These are phyloP conservation scores for Eimeria maxima DNA, from an alignment of 169 alveolate genomes.

Conservation along the genomic window DNA sequence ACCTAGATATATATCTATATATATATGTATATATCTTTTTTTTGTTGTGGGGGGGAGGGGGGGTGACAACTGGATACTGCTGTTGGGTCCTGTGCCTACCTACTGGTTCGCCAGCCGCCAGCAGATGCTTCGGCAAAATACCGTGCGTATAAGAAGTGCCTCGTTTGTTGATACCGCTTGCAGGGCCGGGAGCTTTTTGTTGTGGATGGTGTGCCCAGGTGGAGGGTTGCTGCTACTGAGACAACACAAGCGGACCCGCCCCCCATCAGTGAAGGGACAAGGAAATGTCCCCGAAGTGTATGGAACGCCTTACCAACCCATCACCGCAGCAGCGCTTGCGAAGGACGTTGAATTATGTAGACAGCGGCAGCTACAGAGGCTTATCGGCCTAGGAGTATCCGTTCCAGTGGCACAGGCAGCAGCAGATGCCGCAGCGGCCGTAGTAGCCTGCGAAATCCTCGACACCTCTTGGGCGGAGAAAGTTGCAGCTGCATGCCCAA, in stretches of 20 bases:
- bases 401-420: constrained; percentile 45
- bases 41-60: neutral
- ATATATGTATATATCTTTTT: neutral
- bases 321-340: constrained; percentile 16
- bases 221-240: constrained; percentile 52
- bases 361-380: constrained; percentile 36
- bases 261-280: neutral
- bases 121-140: neutral
- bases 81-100: neutral
- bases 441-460: neutral
- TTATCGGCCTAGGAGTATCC: neutral
- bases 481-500: constrained; percentile 19
- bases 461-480: constrained; percentile 68
- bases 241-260: constrained; percentile 7
- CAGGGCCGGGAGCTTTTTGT: neutral
- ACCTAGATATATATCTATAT: neutral
- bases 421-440: constrained; percentile 73
- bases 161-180: neutral
- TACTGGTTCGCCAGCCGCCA: neutral
- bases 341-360: constrained; percentile 20
- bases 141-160: neutral
- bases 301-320: constrained; percentile 11
- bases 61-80: neutral
- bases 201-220: constrained; percentile 8
- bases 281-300: constrained; percentile 29